A percentile compares a stretch with the other conserved stretches of the same genome.
phyloP scores from a whole-genome alignment of 257 asterid species.

The Solanum megistacrolobum region DNA sequence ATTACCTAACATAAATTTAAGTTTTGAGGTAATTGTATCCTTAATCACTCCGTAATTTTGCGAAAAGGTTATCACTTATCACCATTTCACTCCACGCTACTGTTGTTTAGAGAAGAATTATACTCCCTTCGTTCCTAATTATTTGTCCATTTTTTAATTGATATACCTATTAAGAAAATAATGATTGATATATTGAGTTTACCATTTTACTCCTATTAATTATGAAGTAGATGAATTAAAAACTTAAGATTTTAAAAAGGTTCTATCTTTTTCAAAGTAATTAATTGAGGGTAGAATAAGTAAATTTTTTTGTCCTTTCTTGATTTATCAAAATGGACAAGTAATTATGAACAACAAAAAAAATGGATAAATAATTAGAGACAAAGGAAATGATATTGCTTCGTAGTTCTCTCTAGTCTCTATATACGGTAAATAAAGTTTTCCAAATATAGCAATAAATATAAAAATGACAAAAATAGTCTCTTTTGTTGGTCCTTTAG shows the following conservation, averaged over 20 bases:
- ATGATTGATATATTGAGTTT: too few relatives aligned
- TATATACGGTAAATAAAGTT: background rate
- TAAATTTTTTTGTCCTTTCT: too few relatives aligned
- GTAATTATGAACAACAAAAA: too few relatives aligned
- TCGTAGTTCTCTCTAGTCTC: background rate
- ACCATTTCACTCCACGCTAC: background rate
- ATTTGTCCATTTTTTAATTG: too few relatives aligned
- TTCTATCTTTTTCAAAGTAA: too few relatives aligned
- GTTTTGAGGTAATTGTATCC: background rate
- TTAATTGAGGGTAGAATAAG: too few relatives aligned
- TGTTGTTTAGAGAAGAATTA: background rate
- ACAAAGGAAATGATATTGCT: background rate
- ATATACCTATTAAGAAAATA: too few relatives aligned
- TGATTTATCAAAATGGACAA: too few relatives aligned
- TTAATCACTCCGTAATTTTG: background rate
- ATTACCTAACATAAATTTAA: background rate
- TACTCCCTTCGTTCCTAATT: too few relatives aligned
- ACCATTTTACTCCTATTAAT: too few relatives aligned
- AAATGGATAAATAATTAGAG: accelerated
- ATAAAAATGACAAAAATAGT: background rate
- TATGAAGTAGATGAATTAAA: too few relatives aligned
- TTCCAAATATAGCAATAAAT: background rate
- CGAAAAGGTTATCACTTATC: background rate
- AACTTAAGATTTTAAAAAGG: too few relatives aligned
- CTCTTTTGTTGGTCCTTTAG: background rate